Base-by-base conservation (phyloP, 2,329 filamentous ascomycete species). In the Pseudogymnoascus sp. region DNA sequence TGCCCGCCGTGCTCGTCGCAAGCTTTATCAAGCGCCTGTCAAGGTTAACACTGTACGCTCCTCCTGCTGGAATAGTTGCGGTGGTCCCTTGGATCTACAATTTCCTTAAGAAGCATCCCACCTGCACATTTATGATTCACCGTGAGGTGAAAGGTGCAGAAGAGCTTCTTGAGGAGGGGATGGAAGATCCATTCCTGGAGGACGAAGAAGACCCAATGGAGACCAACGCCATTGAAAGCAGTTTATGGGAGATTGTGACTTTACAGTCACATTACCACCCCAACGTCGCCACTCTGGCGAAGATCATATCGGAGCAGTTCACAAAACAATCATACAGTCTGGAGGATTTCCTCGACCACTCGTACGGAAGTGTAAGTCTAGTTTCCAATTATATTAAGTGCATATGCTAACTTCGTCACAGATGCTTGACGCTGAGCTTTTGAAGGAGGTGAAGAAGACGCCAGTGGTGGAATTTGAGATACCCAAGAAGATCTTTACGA, bases 341-440 rank as follows among this genome's bases (percentile, higher is more conserved):
- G n/a, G 95, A 99, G 73, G 95, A 99, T 73, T 99, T 99, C 76
- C 78, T 97, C 59, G 95, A 99, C 73, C 92, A 97, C 74, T 93
- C 91, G 0, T 99, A 97, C 76, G 84, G 81, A 70, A 90, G 86
- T 73, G 88, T 89, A 82, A 82, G 84, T 83, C 23, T 63, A 28
- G 28, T 5, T 37, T 23, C n/a, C 7, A 14, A 31, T 34, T 46
- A 16, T 25, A 10, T 36, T 28, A 25, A 42, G 31, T 25, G 10
- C 53, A 36, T 31, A 28, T 36, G 60, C 76, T 81, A 69, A 81
- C 71, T 34, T 34, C 21, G 8, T 5, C 37, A 21, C 60, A 91
- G 88, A 85, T 99, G 73, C 77, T 97, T 46, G 90, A 95, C 65
- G 88, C 88, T 2, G 95, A 99, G 75, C 80, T 96, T 67, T 81